phyloP scores from a whole-genome alignment of 352 stramenopile genomes.

The Phytophthora citricola region DNA sequence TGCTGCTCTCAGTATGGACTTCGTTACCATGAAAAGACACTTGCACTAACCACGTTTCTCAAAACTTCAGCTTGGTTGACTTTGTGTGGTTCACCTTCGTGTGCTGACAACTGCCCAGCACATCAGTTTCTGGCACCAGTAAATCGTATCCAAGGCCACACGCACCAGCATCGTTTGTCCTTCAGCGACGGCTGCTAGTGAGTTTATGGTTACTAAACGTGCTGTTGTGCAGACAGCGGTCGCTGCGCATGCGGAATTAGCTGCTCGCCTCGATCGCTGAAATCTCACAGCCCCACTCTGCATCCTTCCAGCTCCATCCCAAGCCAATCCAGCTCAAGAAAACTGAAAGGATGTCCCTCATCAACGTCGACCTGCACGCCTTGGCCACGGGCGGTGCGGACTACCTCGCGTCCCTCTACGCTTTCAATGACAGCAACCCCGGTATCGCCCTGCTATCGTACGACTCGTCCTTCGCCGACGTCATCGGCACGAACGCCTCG shows the following conservation, averaged over 20 bases:
- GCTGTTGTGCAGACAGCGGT: background rate
- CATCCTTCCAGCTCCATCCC: background rate
- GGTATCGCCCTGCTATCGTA: conserved; percentile 22
- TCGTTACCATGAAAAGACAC: no score
- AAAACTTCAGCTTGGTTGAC: no score
- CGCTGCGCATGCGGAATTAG: background rate
- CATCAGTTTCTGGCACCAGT: no score
- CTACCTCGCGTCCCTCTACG: conserved; percentile 26
- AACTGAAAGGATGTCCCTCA: conserved; percentile 22
- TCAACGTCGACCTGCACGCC: conserved; percentile 26
- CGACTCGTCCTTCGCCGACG: conserved; percentile 18
- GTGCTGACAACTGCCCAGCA: no score
- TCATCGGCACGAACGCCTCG: conserved; percentile 12
- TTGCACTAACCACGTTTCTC: no score
- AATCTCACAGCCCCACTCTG: background rate
- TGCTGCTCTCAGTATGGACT: no score
- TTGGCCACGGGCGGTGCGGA: conserved; percentile 19
- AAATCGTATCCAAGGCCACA: no score
- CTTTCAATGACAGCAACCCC: conserved; percentile 22
- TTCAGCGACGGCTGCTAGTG: no score
- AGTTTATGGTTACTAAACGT: no score
- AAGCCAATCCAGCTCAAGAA: background rate
- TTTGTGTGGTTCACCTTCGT: no score
- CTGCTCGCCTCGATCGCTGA: no score
- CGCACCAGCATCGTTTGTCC: no score